These are phyloP conservation scores for Rhizophora apiculata DNA, from an alignment of 345 rosid genomes.

Conservation along the genomic window DNA sequence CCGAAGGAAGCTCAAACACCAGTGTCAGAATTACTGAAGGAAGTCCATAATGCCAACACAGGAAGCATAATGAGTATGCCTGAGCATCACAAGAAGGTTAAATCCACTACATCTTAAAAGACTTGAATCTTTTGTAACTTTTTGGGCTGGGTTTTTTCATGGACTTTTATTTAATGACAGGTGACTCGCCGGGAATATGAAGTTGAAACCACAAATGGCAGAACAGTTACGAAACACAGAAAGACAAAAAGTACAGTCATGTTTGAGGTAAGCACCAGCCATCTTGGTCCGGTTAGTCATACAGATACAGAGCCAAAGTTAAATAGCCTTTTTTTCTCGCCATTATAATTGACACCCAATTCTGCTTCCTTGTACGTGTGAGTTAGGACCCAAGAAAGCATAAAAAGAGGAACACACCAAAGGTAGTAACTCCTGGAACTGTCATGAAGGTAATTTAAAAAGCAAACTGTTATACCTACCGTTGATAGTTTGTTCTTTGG, in stretches of 20 bases:
- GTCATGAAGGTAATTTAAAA: slow-evolving; percentile 45
- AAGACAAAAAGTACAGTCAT: slow-evolving; percentile 61
- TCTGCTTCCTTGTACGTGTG: slow-evolving; percentile 21
- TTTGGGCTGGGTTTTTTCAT: neutral
- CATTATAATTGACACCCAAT: neutral
- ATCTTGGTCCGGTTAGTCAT: neutral
- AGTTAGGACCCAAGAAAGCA: slow-evolving; percentile 61
- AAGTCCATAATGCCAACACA: slow-evolving; percentile 43
- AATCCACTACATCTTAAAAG: neutral
- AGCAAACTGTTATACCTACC: neutral
- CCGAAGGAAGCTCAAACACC: slow-evolving; percentile 51
- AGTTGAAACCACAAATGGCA: slow-evolving; percentile 58
- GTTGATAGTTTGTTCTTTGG: neutral
- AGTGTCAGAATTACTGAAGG: slow-evolving; percentile 52
- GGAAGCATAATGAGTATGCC: slow-evolving; percentile 50
- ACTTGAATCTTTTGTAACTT: neutral
- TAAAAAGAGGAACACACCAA: slow-evolving; percentile 49
- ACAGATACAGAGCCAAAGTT: slow-evolving; percentile 1
- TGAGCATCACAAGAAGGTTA: slow-evolving; percentile 72
- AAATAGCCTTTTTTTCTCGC: neutral
- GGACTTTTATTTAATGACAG: slow-evolving; percentile 33
- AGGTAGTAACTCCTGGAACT: slow-evolving; percentile 44
- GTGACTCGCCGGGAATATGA: slow-evolving; percentile 75
- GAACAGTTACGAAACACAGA: slow-evolving; percentile 64
- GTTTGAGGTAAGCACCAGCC: slow-evolving; percentile 58